These are phyloP conservation scores for Castanopsis chinensis DNA, from an alignment of 306 rosid species.

Conservation along the genomic window DNA sequence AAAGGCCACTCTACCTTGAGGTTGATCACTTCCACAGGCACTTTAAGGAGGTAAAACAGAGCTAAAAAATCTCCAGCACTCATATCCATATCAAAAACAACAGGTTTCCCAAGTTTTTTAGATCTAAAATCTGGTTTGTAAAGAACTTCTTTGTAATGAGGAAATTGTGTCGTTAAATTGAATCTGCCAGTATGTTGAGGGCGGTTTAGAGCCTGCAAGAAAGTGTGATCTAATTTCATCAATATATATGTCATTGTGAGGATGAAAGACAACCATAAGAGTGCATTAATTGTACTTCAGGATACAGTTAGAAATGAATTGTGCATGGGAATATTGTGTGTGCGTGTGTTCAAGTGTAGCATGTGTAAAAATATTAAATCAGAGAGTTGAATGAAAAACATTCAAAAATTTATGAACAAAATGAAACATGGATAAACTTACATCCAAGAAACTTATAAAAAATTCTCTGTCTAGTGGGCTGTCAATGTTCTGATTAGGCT, in stretches of 20 bases:
- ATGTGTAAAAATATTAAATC: too few relatives aligned
- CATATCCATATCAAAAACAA: slow-evolving; percentile 97
- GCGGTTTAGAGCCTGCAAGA: slow-evolving; percentile 40
- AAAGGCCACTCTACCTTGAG: slow-evolving; percentile 53
- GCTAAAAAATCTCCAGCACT: slow-evolving; percentile 94
- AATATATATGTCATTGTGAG: slow-evolving; percentile 8
- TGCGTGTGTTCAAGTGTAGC: too few relatives aligned
- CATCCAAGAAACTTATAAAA: slow-evolving; percentile 67
- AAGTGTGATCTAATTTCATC: background rate
- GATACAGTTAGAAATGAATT: too few relatives aligned
- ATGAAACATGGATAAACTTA: slow-evolving; percentile 23
- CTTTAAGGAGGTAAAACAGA: slow-evolving; percentile 75
- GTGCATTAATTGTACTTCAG: too few relatives aligned
- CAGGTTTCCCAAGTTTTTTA: slow-evolving; percentile 59
- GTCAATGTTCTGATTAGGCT: slow-evolving; percentile 44
- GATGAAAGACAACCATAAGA: background rate
- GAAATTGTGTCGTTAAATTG: slow-evolving; percentile 79
- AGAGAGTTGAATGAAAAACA: background rate
- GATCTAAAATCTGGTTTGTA: slow-evolving; percentile 59
- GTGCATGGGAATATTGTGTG: too few relatives aligned
- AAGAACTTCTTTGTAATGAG: slow-evolving; percentile 58
- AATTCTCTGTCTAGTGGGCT: slow-evolving; percentile 70
- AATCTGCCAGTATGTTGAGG: slow-evolving; percentile 60
- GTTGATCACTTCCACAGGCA: slow-evolving; percentile 70
- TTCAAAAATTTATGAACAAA: background rate